A percentile compares a stretch with the other conserved stretches of the same genome.
These are phyloP conservation scores for Pseudonitzschia multistriata DNA, from an alignment of 108 stramenopile species.

Conservation along the genomic window DNA sequence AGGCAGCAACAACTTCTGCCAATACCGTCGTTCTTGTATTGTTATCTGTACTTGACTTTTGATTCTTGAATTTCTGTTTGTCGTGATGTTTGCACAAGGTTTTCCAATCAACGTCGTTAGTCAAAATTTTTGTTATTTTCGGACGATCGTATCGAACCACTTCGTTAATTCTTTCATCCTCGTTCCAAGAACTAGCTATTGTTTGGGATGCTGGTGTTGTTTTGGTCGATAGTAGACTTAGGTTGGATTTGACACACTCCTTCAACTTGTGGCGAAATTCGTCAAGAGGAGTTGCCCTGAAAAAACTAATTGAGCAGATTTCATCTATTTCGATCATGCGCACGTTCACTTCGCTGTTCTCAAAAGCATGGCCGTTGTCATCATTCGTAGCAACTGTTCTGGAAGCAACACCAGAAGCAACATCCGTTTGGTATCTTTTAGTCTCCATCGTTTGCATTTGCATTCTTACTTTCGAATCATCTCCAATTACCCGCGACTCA, in stretches of 20 bases:
- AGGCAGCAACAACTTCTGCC: background rate
- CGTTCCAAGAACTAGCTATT: background rate
- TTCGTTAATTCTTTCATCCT: background rate
- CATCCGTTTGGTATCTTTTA: too few species aligned
- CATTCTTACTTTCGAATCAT: too few species aligned
- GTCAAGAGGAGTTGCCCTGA: background rate
- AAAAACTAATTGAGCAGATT: constrained; percentile 1
- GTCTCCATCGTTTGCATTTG: too few species aligned
- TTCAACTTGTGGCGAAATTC: background rate
- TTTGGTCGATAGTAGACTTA: background rate
- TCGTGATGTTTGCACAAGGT: constrained; percentile 5
- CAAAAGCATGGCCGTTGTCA: background rate
- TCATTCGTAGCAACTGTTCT: background rate
- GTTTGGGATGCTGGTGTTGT: background rate
- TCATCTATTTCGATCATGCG: background rate
- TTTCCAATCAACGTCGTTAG: constrained; percentile 13
- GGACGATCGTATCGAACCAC: background rate
- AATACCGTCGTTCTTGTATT: background rate
- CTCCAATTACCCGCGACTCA: too few species aligned
- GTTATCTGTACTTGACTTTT: background rate
- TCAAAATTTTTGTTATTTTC: background rate
- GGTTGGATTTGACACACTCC: background rate
- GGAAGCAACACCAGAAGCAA: background rate
- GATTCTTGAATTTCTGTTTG: background rate
- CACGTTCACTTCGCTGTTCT: background rate